Evolutionary conservation across 164 flowering plant genomes (phyloP), one percentile per base, ranked within the genome.

Genomic region (Santalum album): DNA sequence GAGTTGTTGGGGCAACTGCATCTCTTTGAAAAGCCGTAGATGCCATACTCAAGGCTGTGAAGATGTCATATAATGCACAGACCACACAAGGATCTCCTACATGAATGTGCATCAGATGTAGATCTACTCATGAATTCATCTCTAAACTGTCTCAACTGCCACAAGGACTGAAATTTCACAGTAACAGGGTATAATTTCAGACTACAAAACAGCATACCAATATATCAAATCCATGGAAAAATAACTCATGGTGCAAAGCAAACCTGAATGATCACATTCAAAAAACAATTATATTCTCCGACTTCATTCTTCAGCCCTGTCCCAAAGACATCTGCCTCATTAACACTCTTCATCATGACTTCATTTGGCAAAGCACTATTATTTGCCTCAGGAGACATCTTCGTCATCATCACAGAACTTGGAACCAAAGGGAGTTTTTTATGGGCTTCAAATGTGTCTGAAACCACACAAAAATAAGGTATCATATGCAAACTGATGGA

Each of bases 221-320:
- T 1, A 36, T 15, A 14, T 36, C 15, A 36, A 12, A 12, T 36
- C 16, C 34, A 43, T 12, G 47, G 47, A 12, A 12, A 43, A 43
- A 46, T 46, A 10, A 46, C 12, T 36, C 40, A 36, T 18, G 10
- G 21, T 49, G 7, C 19, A 23, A 49, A 50, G 47, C 66, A 17
- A 20, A 90, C 99, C 99, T 94, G 99, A 65, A 94, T 94, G 32
- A 94, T 90, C 23, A 94, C 99, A 76, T 94, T 94, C 60, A 94
- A 67, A 74, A 94, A 94, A 68, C 99, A 94, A 67, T 90, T 90
- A 64, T 90, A 94, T 77, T 94, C 99, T 26, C 99, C 99, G 65
- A 84, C 78, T 82, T 83, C 96, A 69, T 94, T 94, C 69, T 76
- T 71, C 64, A 94, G 71, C 34, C 96, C 99, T 7, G 79, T 72